Percentiles rank a stretch among this genome's conserved stretches.
phyloP scores from a whole-genome alignment of 2,329 filamentous ascomycete species.

The Fusarium pseudograminearum region DNA sequence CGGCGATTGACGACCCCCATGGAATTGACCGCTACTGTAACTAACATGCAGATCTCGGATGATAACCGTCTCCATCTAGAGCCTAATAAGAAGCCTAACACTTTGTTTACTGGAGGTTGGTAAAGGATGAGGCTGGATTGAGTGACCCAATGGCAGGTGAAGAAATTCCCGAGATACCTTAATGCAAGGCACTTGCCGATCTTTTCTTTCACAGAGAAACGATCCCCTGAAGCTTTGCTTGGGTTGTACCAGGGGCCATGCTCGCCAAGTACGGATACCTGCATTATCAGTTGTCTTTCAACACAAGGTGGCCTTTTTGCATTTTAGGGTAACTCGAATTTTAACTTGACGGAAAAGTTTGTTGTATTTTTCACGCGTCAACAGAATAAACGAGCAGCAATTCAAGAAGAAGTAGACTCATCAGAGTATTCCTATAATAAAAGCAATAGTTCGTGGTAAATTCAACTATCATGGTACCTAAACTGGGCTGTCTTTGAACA shows the following conservation, averaged over 20 bases:
- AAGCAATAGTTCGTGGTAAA: neutral
- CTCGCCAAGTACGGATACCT: neutral
- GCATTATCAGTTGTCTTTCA: neutral
- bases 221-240: neutral
- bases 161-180: conserved; percentile 12
- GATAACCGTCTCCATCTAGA: neutral
- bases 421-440: neutral
- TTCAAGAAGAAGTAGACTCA: neutral
- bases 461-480: neutral
- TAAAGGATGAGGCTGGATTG: conserved; percentile 11
- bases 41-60: conserved; percentile 4
- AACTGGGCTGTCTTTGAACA: too few relatives aligned
- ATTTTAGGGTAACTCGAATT: neutral
- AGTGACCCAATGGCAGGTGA: conserved; percentile 7
- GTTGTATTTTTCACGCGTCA: neutral
- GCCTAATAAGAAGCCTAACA: neutral
- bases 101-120: conserved; percentile 3
- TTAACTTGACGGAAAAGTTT: neutral
- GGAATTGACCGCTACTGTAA: neutral
- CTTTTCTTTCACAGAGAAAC: conserved; percentile 4
- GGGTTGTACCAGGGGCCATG: conserved; percentile 7
- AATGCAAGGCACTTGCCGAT: conserved; percentile 18
- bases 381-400: too few relatives aligned
- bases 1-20: conserved; percentile 5
- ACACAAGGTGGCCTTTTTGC: neutral